Base-by-base conservation (phyloP, 495 filamentous ascomycete genomes). In the Glarea lozoyensis region DNA sequence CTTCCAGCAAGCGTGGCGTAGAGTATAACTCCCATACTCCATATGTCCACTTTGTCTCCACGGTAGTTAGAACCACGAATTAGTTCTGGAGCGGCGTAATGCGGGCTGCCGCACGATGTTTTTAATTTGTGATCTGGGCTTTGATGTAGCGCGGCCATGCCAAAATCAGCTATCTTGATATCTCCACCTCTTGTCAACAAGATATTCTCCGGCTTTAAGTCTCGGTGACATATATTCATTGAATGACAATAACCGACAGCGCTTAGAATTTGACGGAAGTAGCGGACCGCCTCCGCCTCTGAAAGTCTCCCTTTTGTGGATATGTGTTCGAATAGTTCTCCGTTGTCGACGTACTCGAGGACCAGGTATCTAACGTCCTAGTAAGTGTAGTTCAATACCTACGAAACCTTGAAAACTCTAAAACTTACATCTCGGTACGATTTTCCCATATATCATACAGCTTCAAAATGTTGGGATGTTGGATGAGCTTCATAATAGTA, bases 371-470 rank as follows among this genome's bases (percentile, higher is more conserved):
- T 97, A 49, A n/a, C n/a, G n/a, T n/a, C n/a, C n/a, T n/a, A n/a
- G n/a, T n/a, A n/a, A 20, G 21, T 10, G 5, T 18, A 41, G 20
- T 43, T 29, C 19, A 41, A 23, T 30, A 15, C 49, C 62, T 54
- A 65, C 63, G 35, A 23, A 34, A 42, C 40, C 6, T 37, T 23
- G 16, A 2, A 34, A n/a, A 13, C 6, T 31, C 15, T 21, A 38
- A 25, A 21, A 72, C 84, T 65, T 68, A 98, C 88, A 98, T 76
- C 59, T 97, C 87, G 34, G 83, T 79, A 12, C 82, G 70, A 53
- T 94, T 95, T 67, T 97, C 93, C 90, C 90, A 99, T 12, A 97
- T 84, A 62, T 97, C 93, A 55, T 85, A 85, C 7, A 99, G 62
- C 43, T 80, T 82, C 55, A 96, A 86, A 39, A 99, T 85, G 59